A percentile compares a stretch with the other conserved stretches of the same genome.
Evolutionary conservation across 2,329 filamentous ascomycete species (phyloP).

Genomic region (Albophoma yamanashiensis): DNA sequence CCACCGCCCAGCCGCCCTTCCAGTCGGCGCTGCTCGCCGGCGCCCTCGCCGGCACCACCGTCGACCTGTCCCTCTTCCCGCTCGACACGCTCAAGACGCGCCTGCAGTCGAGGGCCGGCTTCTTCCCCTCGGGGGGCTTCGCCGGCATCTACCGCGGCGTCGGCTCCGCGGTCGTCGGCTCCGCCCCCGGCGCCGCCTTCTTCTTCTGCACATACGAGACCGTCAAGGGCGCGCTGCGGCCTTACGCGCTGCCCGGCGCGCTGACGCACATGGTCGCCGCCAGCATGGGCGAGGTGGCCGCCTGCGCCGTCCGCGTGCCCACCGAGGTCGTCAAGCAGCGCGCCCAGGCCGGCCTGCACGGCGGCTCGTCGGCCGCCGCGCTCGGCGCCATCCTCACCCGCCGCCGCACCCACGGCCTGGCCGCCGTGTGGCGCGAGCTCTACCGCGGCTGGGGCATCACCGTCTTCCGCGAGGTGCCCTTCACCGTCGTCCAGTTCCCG

Average conservation of each 20-base stretch:
- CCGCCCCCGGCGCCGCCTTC: conserved; percentile 84
- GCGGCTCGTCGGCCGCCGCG: conserved; percentile 55
- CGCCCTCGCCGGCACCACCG: conserved; percentile 84
- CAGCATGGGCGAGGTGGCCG: conserved; percentile 77
- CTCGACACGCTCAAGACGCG: conserved; percentile 98
- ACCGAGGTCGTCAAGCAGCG: conserved; percentile 97
- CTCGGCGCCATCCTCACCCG: conserved; percentile 58
- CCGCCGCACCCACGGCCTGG: conserved; percentile 29
- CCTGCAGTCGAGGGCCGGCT: conserved; percentile 71
- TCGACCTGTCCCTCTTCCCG: conserved; percentile 93
- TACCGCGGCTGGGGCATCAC: conserved; percentile 92
- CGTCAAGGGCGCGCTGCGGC: conserved; percentile 44
- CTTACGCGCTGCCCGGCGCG: conserved; percentile 15
- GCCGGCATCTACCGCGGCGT: conserved; percentile 87
- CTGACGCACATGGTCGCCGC: conserved; percentile 75
- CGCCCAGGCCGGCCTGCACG: conserved; percentile 78
- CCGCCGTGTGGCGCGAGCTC: conserved; percentile 65
- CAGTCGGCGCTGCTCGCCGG: conserved; percentile 63
- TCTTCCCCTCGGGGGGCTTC: conserved; percentile 79
- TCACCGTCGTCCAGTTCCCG: conserved; percentile 94
- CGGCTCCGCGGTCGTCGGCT: conserved; percentile 80
- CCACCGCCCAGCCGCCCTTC: conserved; percentile 31
- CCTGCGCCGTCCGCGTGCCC: conserved; percentile 84
- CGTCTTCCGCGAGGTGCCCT: conserved; percentile 90
- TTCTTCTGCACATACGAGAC: conserved; percentile 96